These are phyloP conservation scores for Elsinoe australis DNA, from an alignment of 2,329 filamentous ascomycete species.

Conservation along the genomic window DNA sequence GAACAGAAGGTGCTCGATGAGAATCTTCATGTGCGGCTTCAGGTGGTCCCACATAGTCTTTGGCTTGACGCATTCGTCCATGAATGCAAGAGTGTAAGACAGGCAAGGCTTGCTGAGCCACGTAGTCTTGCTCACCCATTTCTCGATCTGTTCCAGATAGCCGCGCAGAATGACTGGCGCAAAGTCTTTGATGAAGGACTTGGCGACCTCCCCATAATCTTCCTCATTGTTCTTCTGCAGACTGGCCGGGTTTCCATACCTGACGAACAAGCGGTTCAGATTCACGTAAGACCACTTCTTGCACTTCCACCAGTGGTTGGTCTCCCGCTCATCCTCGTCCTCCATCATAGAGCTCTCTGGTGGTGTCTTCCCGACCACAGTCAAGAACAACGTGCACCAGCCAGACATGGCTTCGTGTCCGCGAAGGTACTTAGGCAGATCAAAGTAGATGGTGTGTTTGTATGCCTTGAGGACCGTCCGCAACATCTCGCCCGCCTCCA, in stretches of 20 bases:
- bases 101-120: conserved; percentile 94
- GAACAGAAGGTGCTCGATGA: conserved; percentile 92
- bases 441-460: conserved; percentile 95
- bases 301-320: conserved; percentile 98
- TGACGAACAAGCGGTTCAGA: conserved; percentile 85
- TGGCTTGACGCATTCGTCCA: conserved; percentile 95
- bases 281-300: conserved; percentile 99
- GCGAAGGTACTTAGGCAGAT: conserved; percentile 70
- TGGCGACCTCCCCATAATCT: conserved; percentile 74
- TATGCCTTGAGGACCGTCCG: conserved; percentile 92
- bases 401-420: conserved; percentile 78
- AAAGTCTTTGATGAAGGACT: conserved; percentile 82
- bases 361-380: conserved; percentile 76
- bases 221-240: conserved; percentile 66
- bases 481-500: conserved; percentile 95
- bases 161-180: conserved; percentile 94
- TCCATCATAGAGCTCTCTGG: conserved; percentile 73
- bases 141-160: conserved; percentile 90
- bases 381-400: conserved; percentile 93
- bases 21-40: conserved; percentile 84
- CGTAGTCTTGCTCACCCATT: conserved; percentile 88
- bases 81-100: conserved; percentile 86
- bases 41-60: conserved; percentile 95
- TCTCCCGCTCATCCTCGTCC: conserved; percentile 75
- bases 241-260: conserved; percentile 80